Evolutionary conservation across 805 yeast species (phyloP).

Genomic region (Hemisphaericaspora nanyangensis): DNA sequence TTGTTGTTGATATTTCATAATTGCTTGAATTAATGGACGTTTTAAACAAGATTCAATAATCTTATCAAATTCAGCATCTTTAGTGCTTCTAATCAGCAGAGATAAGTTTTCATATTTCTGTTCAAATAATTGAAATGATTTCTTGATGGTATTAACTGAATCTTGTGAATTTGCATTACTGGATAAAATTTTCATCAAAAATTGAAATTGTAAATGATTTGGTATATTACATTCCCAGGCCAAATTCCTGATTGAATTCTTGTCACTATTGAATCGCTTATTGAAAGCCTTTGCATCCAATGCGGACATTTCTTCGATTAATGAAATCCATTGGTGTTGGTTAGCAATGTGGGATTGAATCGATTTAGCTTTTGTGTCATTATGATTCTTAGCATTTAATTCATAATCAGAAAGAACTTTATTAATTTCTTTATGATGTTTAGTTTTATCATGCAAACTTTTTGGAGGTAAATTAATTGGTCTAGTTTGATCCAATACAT

Average conservation of each 20-base stretch:
- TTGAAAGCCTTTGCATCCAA: conserved; percentile 17
- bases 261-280: conserved; percentile 24
- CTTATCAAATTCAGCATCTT: conserved; percentile 31
- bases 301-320: conserved; percentile 10
- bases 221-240: conserved; percentile 37
- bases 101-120: conserved; percentile 22
- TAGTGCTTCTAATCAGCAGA: conserved; percentile 22
- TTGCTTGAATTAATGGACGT: conserved; percentile 29
- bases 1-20: conserved; percentile 11
- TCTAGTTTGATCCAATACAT: conserved; percentile 53
- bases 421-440: conserved; percentile 55
- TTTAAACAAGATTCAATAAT: conserved; percentile 19
- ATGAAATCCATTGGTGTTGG: conserved; percentile 26
- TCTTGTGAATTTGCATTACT: conserved; percentile 10
- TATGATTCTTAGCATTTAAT: conserved; percentile 19
- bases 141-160: conserved; percentile 14
- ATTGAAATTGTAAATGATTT: conserved; percentile 19
- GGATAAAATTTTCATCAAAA: conserved; percentile 23
- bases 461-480: conserved; percentile 76
- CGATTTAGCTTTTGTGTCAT: conserved; percentile 18
- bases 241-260: conserved; percentile 27
- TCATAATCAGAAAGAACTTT: conserved; percentile 41
- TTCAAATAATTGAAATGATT: conserved; percentile 17
- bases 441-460: conserved; percentile 43
- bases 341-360: conserved; percentile 11